Evolutionary conservation across 768 basidiomycete species (phyloP).

Genomic region (Boletus reticulatus): DNA sequence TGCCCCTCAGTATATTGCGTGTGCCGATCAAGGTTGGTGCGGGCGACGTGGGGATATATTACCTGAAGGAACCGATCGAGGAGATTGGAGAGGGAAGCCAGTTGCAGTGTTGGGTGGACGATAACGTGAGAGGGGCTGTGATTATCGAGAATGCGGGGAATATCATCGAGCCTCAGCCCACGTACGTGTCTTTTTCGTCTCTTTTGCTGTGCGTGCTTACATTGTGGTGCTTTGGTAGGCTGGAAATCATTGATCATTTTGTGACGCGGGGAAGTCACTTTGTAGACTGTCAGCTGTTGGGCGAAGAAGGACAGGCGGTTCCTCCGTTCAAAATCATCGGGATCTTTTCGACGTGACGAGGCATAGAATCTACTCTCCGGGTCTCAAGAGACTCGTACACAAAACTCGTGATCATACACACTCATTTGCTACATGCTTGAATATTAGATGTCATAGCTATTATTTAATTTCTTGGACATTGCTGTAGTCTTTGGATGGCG

Average conservation of each 20-base stretch:
- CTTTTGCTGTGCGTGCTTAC: neutral
- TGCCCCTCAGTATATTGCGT: slow-evolving; percentile 78
- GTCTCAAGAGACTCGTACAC: neutral
- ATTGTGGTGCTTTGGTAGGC: slow-evolving; percentile 38
- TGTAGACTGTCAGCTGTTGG: slow-evolving; percentile 85
- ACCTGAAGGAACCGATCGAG: slow-evolving; percentile 65
- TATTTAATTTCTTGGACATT: neutral
- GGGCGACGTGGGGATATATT: slow-evolving; percentile 93
- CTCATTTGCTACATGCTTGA: neutral
- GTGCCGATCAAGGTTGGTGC: slow-evolving; percentile 83
- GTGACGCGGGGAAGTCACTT: slow-evolving; percentile 90
- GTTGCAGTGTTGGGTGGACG: slow-evolving; percentile 96
- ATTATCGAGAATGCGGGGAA: slow-evolving; percentile 77
- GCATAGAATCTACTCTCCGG: neutral
- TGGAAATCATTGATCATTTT: slow-evolving; percentile 81
- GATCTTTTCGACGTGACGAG: slow-evolving; percentile 69
- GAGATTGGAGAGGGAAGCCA: slow-evolving; percentile 62
- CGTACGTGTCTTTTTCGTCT: slow-evolving; percentile 49
- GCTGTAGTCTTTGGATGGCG: slow-evolving; percentile 8
- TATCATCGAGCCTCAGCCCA: slow-evolving; percentile 55
- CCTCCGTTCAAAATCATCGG: slow-evolving; percentile 90
- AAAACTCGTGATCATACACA: too few relatives aligned
- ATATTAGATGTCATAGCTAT: neutral
- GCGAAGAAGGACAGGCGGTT: slow-evolving; percentile 81
- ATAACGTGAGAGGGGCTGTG: slow-evolving; percentile 79